These are phyloP conservation scores for Jaapia argillacea DNA, from an alignment of 768 basidiomycete genomes.

Conservation along the genomic window DNA sequence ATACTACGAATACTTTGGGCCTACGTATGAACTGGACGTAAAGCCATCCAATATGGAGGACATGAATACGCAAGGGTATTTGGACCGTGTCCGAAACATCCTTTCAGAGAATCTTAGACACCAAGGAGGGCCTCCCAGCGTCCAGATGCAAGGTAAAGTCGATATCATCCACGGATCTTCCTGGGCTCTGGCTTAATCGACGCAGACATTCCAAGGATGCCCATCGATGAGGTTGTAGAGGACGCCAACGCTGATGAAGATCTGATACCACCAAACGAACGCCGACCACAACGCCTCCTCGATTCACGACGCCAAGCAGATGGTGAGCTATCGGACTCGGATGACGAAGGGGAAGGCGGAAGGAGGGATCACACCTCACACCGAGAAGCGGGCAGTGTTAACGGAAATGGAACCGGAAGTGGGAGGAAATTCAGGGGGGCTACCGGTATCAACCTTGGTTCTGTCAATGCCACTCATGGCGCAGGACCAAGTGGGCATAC, in stretches of 20 bases:
- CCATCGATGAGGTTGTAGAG: slow-evolving; percentile 79
- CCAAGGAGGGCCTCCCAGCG: slow-evolving; percentile 81
- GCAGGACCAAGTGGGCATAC: slow-evolving; percentile 66
- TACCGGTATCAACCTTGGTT: slow-evolving; percentile 40
- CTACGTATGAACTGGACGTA: slow-evolving; percentile 93
- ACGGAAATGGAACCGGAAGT: background rate
- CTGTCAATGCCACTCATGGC: slow-evolving; percentile 42
- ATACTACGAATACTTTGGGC: slow-evolving; percentile 99
- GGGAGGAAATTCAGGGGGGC: slow-evolving; percentile 42
- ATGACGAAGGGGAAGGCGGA: slow-evolving; percentile 92
- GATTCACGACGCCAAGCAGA: slow-evolving; percentile 79
- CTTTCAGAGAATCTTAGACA: slow-evolving; percentile 87
- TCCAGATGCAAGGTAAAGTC: slow-evolving; percentile 75
- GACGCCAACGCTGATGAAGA: slow-evolving; percentile 81
- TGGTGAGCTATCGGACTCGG: slow-evolving; percentile 91
- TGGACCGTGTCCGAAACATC: slow-evolving; percentile 87
- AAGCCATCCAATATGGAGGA: slow-evolving; percentile 93
- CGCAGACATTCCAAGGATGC: slow-evolving; percentile 73
- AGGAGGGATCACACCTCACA: slow-evolving; percentile 60
- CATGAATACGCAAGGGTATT: slow-evolving; percentile 85
- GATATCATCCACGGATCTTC: background rate
- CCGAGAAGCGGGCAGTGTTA: slow-evolving; percentile 6
- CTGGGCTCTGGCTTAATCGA: background rate
- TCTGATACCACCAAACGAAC: slow-evolving; percentile 62
- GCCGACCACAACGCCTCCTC: slow-evolving; percentile 66